Conservation (phyloP, 257 asterid genomes). For the Linderniella brevidens region DNA sequence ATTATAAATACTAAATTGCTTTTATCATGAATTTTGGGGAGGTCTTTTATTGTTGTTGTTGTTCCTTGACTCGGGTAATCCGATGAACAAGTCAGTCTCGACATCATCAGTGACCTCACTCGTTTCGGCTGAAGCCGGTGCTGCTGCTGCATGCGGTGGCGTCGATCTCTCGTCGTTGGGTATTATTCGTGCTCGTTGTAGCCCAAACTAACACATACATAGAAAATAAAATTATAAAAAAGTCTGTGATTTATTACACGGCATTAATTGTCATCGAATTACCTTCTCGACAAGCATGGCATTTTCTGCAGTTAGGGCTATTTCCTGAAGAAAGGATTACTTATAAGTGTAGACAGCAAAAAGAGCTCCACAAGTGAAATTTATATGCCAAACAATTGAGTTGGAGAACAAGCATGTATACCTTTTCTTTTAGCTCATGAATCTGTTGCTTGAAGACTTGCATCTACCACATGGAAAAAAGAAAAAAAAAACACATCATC, state of each 20-base stretch:
- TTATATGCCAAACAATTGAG: background rate
- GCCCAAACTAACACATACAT: too few species aligned
- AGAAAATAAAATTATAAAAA: too few species aligned
- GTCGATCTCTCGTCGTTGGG: background rate
- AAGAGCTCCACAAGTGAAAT: background rate
- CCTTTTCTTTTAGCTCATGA: constrained; percentile 64
- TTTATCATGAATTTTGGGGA: too few species aligned
- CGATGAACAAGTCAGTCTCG: constrained; percentile 5
- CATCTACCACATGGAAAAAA: constrained; percentile 23
- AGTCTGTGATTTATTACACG: too few species aligned
- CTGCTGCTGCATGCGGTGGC: background rate
- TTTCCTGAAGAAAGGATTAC: too few species aligned
- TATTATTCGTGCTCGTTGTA: too few species aligned
- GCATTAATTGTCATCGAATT: too few species aligned
- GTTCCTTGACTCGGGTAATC: background rate
- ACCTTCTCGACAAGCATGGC: constrained; percentile 61
- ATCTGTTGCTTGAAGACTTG: constrained; percentile 69
- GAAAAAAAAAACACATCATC: background rate
- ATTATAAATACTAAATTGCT: too few species aligned
- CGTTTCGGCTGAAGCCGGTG: background rate
- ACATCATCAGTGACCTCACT: constrained; percentile 1
- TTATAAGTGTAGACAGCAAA: too few species aligned
- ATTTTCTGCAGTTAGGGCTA: constrained; percentile 66
- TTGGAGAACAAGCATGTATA: constrained; percentile 6
- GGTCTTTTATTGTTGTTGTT: background rate